These are phyloP conservation scores for Nepenthes gracilis DNA, from an alignment of 148 eudicot genomes.

Conservation along the genomic window DNA sequence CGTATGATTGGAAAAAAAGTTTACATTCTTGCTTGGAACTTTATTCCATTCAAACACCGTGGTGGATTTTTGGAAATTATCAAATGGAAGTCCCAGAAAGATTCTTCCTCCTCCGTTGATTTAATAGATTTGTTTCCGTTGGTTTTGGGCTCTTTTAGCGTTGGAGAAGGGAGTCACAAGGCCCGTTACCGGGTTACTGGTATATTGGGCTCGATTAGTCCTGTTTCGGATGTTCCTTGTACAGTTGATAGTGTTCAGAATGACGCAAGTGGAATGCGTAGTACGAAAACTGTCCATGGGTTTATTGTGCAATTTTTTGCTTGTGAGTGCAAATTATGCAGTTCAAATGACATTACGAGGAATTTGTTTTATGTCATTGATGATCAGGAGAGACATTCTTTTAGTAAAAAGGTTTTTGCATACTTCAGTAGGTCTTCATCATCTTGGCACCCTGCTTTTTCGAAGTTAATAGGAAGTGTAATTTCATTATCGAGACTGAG, in stretches of 20 bases:
- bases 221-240: conserved; percentile 48
- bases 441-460: conserved; percentile 54
- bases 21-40: conserved; percentile 60
- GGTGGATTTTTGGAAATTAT: conserved; percentile 68
- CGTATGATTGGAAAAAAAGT: conserved; percentile 35
- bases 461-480: conserved; percentile 35
- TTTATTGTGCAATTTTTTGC: conserved; percentile 44
- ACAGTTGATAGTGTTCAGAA: conserved; percentile 6
- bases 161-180: conserved; percentile 14
- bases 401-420: conserved; percentile 22
- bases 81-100: conserved; percentile 30
- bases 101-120: neutral
- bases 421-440: conserved; percentile 50
- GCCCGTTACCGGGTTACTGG: conserved; percentile 31
- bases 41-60: conserved; percentile 40
- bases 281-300: conserved; percentile 23
- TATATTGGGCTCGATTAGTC: conserved; percentile 48
- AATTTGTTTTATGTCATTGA: conserved; percentile 2
- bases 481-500: conserved; percentile 37
- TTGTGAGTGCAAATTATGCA: conserved; percentile 50
- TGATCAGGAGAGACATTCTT: conserved; percentile 19
- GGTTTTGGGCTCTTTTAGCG: conserved; percentile 6
- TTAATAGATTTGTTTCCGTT: conserved; percentile 20
- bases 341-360: conserved; percentile 6
- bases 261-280: conserved; percentile 1